Base-by-base conservation (phyloP, 805 yeast species). In the Helenozyma rhizophorensis region DNA sequence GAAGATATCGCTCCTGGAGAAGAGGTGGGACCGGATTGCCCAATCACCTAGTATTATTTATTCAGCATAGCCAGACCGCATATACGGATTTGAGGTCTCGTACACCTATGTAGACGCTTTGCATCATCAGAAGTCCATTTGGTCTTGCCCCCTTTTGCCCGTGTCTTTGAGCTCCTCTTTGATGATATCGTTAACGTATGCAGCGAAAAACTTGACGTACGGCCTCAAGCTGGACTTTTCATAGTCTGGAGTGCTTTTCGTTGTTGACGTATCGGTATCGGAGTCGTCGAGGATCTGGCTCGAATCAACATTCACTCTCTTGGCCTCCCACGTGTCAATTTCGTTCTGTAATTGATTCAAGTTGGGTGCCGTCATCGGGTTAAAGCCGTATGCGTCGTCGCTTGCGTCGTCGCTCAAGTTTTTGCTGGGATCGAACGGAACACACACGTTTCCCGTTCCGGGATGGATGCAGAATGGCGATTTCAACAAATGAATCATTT, bases 381-480 rank as follows among this genome's bases (percentile, higher is more conserved):
- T 78, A 51, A 90, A 93, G 4, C 77, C 77, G 37, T 65, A 66
- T 1, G 39, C 56, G 36, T 63, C 71, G 39, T 65, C 68, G 2
- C 55, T 60, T 15, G 34, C 28, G 32, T 60, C 53, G 13, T 48
- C 51, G 6, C 60, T 51, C 22, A 66, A 43, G 41, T 64, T 65
- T 24, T 61, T 52, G 4, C 42, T 35, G 1, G 80, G 78, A 46
- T 76, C 78, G 42, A 76, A 82, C 0, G 97, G 96, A 6, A 93
- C 96, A 74, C 97, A 93, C 3, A 93, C 84, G 49, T 85, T 83
- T 6, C 96, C 96, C 0, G 98, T 93, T 2, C 87, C 80, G 2
- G 98, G 98, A 57, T 93, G 98, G 26, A 93, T 80, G 65, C 97
- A 90, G 56, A 93, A 93, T 12, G 98, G 98, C 1, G 97, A 84